A percentile compares a stretch with the other conserved stretches of the same genome.
Evolutionary conservation across 2,329 filamentous ascomycete species (phyloP).

Genomic region (Fusarium sp.): DNA sequence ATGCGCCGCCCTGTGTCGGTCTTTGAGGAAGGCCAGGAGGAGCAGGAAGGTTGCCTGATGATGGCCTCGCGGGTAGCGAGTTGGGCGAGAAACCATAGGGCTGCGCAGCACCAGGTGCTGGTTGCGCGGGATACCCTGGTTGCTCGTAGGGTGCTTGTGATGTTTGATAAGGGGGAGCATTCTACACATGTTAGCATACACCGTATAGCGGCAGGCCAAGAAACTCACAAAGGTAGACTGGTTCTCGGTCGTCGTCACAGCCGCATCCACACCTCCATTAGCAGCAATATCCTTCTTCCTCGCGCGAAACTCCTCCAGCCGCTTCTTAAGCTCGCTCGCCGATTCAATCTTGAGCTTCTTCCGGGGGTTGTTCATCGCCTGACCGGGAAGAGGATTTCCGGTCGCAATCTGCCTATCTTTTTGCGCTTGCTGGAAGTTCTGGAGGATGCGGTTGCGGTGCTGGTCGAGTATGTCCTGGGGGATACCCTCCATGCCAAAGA

Average conservation of each 20-base stretch:
- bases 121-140: constrained; percentile 40
- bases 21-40: constrained; percentile 56
- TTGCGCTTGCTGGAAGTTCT: constrained; percentile 85
- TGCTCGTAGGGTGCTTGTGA: constrained; percentile 35
- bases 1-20: constrained; percentile 49
- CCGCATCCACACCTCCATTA: constrained; percentile 55
- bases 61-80: constrained; percentile 57
- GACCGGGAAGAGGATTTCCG: constrained; percentile 80
- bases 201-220: not conserved
- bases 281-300: constrained; percentile 66
- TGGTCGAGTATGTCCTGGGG: constrained; percentile 83
- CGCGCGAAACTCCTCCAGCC: constrained; percentile 78
- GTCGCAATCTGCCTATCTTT: constrained; percentile 81
- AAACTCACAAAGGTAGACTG: constrained; percentile 66
- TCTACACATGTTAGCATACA: constrained; percentile 46
- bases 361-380: constrained; percentile 67
- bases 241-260: constrained; percentile 52
- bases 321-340: constrained; percentile 78
- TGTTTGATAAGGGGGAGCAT: constrained; percentile 50
- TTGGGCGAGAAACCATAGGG: constrained; percentile 51
- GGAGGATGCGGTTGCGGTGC: constrained; percentile 85
- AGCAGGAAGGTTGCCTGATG: constrained; percentile 48
- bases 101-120: constrained; percentile 33
- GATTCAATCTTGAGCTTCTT: constrained; percentile 78
- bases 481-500: constrained; percentile 98